Base-by-base conservation (phyloP, 768 basidiomycete genomes). In the Lactarius psammicola region DNA sequence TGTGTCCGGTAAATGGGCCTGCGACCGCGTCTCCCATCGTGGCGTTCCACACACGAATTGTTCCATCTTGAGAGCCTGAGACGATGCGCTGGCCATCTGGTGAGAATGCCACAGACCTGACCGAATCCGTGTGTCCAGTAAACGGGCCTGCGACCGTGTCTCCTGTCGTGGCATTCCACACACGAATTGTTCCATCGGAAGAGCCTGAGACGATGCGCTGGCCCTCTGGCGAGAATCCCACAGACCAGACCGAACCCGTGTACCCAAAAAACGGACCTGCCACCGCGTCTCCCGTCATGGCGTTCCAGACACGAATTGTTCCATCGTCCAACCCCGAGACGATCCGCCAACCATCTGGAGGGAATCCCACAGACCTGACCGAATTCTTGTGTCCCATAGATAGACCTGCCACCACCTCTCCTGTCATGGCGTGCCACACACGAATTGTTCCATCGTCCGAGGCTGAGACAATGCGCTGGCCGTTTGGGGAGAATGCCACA, bases 381-480 rank as follows among this genome's bases (percentile, higher is more conserved):
- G n/a, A 23, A 23, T 13, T 0, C 4, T 11, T 26, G 46, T 49
- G 46, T 23, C 46, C 23, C 2, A 11, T 26, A 5, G 26, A 49
- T 4, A 23, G 46, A 4, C 49, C 23, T 23, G 13, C 6, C 13
- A 13, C 49, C 1, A 13, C 13, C 11, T 49, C 49, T 49, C 49
- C 49, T 6, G 23, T 49, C 4, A 13, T 49, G 23, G 49, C 13
- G 2, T 49, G 26, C 49, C 49, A 49, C 23, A 49, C 49, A 26
- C 13, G 11, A 26, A 49, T 26, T 26, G 23, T 49, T 26, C 2
- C 4, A 2, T 15, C 13, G 0, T 0, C 0, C 0, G 49, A 26
- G 49, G 23, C 49, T 26, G 49, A 49, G 49, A 49, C 49, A 13
- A 44, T n/a, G 7, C 42, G 20, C 4, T 20, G 42, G 20, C 42